Percentiles rank a stretch among this genome's conserved stretches.
Evolutionary conservation across 164 flowering plant species (phyloP).

Genomic region (Protea cynaroides): DNA sequence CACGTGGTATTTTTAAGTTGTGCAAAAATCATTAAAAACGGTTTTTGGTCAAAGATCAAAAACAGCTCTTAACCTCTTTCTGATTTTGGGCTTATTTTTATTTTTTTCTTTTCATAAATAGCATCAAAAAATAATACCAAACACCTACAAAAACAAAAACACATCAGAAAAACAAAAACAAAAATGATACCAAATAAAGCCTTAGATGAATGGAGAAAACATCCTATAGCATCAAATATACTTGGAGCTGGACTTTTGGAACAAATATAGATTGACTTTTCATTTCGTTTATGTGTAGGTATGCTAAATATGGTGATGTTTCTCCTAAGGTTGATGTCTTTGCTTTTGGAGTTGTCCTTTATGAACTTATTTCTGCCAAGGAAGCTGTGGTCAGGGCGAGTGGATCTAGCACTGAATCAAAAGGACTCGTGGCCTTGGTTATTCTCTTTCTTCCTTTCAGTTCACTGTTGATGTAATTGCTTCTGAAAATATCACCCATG

Average conservation of each 20-base stretch:
- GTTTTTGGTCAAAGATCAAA: too few relatives aligned
- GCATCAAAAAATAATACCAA: too few relatives aligned
- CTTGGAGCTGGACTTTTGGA: background rate
- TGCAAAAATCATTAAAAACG: too few relatives aligned
- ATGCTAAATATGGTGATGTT: constrained; percentile 80
- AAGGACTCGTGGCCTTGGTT: constrained; percentile 76
- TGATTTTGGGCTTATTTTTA: too few relatives aligned
- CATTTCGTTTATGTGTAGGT: constrained; percentile 37
- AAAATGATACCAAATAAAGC: too few relatives aligned
- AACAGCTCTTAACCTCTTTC: too few relatives aligned
- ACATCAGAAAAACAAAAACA: too few relatives aligned
- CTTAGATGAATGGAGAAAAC: too few relatives aligned
- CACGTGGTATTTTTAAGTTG: too few relatives aligned
- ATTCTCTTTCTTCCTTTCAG: constrained; percentile 1
- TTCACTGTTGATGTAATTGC: background rate
- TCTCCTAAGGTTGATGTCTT: constrained; percentile 88
- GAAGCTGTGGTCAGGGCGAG: constrained; percentile 61
- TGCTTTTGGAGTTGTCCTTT: constrained; percentile 93
- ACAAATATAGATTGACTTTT: background rate
- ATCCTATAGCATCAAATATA: background rate
- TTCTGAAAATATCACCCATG: background rate
- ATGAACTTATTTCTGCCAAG: constrained; percentile 81
- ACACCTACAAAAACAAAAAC: too few relatives aligned
- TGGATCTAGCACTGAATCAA: constrained; percentile 45
- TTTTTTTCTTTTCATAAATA: too few relatives aligned